Conservation (phyloP, 106 monocot genomes). For the Apostasia shenzhenica region DNA sequence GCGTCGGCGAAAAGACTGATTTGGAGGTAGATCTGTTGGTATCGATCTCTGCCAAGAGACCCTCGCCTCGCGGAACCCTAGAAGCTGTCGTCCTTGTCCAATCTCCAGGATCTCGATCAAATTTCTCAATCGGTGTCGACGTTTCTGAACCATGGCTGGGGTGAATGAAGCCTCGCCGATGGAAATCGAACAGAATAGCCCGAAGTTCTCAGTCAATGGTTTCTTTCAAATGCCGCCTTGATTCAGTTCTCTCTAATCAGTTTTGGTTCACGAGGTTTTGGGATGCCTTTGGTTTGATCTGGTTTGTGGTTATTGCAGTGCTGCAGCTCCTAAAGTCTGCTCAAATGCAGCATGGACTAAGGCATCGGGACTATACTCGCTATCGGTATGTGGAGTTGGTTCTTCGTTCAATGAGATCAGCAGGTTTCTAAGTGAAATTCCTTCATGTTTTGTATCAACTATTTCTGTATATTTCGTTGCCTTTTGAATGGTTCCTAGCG, state of each 20-base stretch:
- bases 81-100: no score
- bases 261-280: background rate
- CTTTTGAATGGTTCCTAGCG: no score
- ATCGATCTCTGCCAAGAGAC: no score
- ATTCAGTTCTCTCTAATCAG: background rate
- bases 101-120: no score
- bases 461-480: no score
- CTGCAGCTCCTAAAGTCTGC: constrained; percentile 78
- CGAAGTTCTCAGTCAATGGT: constrained; percentile 88
- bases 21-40: no score
- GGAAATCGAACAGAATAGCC: constrained; percentile 58
- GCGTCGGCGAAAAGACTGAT: no score
- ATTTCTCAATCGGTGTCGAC: background rate
- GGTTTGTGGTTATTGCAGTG: constrained; percentile 28
- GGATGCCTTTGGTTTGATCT: background rate
- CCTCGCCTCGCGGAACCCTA: no score
- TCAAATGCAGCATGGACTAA: constrained; percentile 94
- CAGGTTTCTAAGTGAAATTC: no score
- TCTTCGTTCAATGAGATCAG: no score
- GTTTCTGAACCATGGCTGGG: constrained; percentile 17
- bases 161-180: constrained; percentile 42
- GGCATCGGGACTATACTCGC: constrained; percentile 85
- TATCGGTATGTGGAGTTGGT: constrained; percentile 43
- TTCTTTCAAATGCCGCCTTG: background rate
- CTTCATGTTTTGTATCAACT: no score